Conservation (phyloP, 495 filamentous ascomycete species). For the Jackrogersella minutella region DNA sequence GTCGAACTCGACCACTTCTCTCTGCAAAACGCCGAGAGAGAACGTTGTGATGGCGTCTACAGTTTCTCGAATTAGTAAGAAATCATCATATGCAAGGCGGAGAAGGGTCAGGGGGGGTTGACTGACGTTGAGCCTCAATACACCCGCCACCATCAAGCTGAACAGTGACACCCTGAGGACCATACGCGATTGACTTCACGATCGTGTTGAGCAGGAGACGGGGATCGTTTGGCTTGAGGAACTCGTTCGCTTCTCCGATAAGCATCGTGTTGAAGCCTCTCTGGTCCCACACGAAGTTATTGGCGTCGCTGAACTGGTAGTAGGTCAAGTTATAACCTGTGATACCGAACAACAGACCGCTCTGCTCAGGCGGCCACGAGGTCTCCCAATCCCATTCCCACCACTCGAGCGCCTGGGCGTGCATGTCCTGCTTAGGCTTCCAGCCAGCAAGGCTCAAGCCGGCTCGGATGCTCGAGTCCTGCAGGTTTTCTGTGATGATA, state of each 20-base stretch:
- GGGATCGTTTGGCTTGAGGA: constrained; percentile 64
- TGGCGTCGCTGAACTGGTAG: constrained; percentile 59
- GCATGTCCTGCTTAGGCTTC: constrained; percentile 67
- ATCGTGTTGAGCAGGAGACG: constrained; percentile 67
- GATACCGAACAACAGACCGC: constrained; percentile 42
- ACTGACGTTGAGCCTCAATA: constrained; percentile 61
- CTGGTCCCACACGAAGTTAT: constrained; percentile 73
- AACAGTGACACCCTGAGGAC: constrained; percentile 62
- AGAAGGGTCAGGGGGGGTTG: no score
- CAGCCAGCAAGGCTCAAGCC: constrained; percentile 69
- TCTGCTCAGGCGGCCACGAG: constrained; percentile 55
- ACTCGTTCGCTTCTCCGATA: constrained; percentile 67
- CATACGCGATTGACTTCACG: constrained; percentile 67
- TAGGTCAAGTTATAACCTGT: constrained; percentile 49
- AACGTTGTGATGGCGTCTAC: constrained; percentile 50
- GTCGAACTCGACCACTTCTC: constrained; percentile 65
- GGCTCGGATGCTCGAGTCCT: constrained; percentile 68
- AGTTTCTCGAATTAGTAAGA: constrained; percentile 2
- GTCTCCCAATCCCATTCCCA: constrained; percentile 63
- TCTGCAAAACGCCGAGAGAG: constrained; percentile 72
- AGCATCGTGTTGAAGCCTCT: constrained; percentile 73
- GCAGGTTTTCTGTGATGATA: constrained; percentile 66
- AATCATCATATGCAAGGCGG: background rate
- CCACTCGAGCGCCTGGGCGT: constrained; percentile 70
- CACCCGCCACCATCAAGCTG: constrained; percentile 65